Base-by-base conservation (phyloP, 164 flowering plant genomes). In the Berberis thunbergii region DNA sequence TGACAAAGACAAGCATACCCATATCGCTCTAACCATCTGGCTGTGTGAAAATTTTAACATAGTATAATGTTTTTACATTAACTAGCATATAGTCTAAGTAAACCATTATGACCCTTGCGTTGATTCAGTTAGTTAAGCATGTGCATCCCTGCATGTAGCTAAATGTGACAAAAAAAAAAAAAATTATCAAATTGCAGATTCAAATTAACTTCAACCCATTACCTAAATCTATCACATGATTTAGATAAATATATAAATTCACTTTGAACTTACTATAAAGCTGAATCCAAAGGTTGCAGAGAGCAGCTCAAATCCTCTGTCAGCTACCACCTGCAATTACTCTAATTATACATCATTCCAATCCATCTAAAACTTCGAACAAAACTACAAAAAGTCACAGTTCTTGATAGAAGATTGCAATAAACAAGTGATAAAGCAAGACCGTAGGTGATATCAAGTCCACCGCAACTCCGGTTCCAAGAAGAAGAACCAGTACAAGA, bases 241-340 rank as follows among this genome's bases (percentile, higher is more conserved):
- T 26, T 7, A 13, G 40, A 57, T 7, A 40, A 41, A 57, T 41
- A 57, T 4, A 6, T 11, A 4, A 4, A 7, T 13, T 38, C 0
- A 57, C 26, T 49, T 7, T 6, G 48, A 69, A 80, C 92, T 77
- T 76, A 89, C 98, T 69, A 89, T 43, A 66, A 80, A 11, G 72
- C 98, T 82, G 77, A 89, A 86, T 58, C 75, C 60, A 57, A 82
- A 76, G 42, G 96, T 86, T 52, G 92, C 65, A 26, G 89, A 86
- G 7, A 92, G 80, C 70, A 92, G 83, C 81, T 89, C 87, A 59
- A 86, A 78, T 68, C 96, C 96, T 73, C 81, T 82, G 46, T 85
- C 93, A 50, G 89, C 75, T 26, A 52, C 89, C 78, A 44, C 85
- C 95, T 87, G 83, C 75, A 84, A 26, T 40, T 39, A 7, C 56